Evolutionary conservation across 768 basidiomycete genomes (phyloP).

Genomic region (Pleurotus sapidus): DNA sequence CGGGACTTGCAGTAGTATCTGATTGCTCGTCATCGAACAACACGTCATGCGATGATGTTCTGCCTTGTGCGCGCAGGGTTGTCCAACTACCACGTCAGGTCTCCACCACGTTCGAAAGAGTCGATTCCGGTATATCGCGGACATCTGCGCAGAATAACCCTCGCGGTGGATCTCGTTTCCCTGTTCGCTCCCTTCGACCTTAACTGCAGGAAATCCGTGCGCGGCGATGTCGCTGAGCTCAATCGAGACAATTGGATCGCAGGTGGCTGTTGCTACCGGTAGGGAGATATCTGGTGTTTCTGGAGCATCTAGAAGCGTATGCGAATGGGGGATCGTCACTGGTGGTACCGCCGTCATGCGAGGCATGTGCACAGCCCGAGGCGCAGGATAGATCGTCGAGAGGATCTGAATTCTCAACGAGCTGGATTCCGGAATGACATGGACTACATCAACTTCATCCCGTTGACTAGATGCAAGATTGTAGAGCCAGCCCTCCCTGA

Average conservation of each 20-base stretch:
- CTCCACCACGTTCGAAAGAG: constrained; percentile 16
- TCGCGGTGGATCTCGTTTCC: constrained; percentile 7
- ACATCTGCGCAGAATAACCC: constrained; percentile 11
- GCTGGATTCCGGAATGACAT: not conserved
- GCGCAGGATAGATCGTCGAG: not conserved
- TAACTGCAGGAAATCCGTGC: constrained; percentile 11
- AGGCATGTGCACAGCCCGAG: not conserved
- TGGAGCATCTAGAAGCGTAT: not conserved
- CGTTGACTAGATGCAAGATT: not conserved
- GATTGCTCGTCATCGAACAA: constrained; percentile 8
- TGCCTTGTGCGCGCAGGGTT: constrained; percentile 14
- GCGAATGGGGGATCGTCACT: not conserved
- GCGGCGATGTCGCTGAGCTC: constrained; percentile 11
- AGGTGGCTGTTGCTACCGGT: not conserved
- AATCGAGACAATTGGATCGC: not conserved
- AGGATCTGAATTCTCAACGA: not conserved
- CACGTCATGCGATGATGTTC: not conserved
- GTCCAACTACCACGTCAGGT: constrained; percentile 12
- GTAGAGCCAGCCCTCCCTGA: constrained; percentile 3
- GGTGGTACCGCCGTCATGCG: not conserved
- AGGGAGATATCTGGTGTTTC: not conserved
- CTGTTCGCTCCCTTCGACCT: not conserved
- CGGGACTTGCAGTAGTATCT: constrained; percentile 9
- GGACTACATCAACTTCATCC: not conserved
- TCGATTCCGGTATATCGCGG: constrained; percentile 8